Evolutionary conservation across 208 protist genomes (phyloP).

Genomic region (Crithidia bombi): DNA sequence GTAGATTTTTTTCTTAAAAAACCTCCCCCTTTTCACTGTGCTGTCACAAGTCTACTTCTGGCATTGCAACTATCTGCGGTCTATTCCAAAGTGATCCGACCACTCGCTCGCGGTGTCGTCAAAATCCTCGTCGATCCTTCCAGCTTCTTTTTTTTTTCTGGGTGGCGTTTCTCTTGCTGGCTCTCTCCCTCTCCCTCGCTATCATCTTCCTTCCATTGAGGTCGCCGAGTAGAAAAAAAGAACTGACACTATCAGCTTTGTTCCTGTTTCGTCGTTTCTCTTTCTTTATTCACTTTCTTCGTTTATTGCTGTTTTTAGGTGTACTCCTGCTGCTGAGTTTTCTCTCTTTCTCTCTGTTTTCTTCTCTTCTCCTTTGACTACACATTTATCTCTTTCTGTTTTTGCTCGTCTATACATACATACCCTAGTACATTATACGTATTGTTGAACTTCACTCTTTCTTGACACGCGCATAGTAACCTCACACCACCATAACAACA

Average conservation of each 20-base stretch:
- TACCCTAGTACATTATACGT: background rate
- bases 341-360: background rate
- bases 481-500: too few relatives aligned
- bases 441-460: too few relatives aligned
- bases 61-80: background rate
- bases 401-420: background rate
- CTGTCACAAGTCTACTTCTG: background rate
- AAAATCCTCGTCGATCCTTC: background rate
- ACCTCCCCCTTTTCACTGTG: background rate
- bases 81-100: constrained; percentile 1
- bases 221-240: too few relatives aligned
- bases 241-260: too few relatives aligned
- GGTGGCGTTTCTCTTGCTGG: too few relatives aligned
- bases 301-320: background rate
- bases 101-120: background rate
- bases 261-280: too few relatives aligned
- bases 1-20: background rate
- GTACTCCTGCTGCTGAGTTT: too few relatives aligned
- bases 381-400: constrained; percentile 3
- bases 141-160: background rate
- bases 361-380: background rate
- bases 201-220: too few relatives aligned
- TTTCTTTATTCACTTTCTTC: background rate
- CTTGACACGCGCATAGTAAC: too few relatives aligned
- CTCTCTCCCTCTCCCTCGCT: too few relatives aligned